Evolutionary conservation across 257 asterid genomes (phyloP).

Genomic region (Solanum chilense): DNA sequence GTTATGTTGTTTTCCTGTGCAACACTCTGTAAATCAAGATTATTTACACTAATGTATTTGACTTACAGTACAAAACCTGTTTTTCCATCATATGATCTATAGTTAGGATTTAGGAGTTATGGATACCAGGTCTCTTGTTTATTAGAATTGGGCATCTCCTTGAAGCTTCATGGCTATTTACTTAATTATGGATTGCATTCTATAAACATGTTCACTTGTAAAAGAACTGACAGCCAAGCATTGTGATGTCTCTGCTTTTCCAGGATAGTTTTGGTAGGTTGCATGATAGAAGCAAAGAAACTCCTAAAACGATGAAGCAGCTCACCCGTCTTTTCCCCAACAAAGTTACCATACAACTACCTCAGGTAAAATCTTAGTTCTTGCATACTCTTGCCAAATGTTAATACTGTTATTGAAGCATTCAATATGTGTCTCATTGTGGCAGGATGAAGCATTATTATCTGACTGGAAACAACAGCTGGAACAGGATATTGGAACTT

Average conservation of each 20-base stretch:
- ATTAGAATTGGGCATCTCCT: not conserved
- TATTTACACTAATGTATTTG: not conserved
- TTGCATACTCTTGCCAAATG: not conserved
- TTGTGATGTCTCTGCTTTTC: not conserved
- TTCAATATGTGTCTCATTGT: not conserved
- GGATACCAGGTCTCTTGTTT: not conserved
- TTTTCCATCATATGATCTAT: not conserved
- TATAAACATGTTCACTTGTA: not conserved
- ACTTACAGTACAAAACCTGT: not conserved
- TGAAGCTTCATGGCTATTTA: not conserved
- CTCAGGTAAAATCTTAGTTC: conserved; percentile 53
- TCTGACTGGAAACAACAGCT: conserved; percentile 80
- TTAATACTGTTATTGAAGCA: not conserved
- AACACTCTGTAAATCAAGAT: not conserved
- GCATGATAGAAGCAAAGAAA: conserved; percentile 77
- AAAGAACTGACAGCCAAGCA: not conserved
- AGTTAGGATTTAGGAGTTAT: not conserved
- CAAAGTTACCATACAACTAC: conserved; percentile 77
- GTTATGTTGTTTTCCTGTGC: not conserved
- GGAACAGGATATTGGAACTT: conserved; percentile 75
- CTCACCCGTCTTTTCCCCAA: conserved; percentile 85
- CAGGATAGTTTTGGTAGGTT: conserved; percentile 76
- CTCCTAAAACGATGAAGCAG: conserved; percentile 75
- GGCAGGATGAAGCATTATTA: conserved; percentile 66
- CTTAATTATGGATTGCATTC: not conserved